Evolutionary conservation across 1,284 basidiomycete species (phyloP), one percentile per base, ranked within the genome.

Genomic region (Prillingera fragicola): DNA sequence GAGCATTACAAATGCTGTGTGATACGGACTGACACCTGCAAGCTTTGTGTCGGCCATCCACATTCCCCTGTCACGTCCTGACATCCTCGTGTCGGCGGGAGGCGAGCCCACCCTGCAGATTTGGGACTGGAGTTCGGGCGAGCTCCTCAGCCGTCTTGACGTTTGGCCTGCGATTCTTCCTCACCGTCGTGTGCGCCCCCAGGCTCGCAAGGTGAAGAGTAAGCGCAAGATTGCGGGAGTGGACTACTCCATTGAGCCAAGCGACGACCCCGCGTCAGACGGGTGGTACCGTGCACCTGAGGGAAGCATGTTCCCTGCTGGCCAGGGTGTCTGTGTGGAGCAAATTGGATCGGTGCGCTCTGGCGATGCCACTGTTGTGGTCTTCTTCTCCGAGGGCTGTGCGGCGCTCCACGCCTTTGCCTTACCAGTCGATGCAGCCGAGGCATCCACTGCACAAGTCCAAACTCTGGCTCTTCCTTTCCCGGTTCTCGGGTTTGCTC

Each of bases 1-100:
- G 53, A 57, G 80, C 73, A 9, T 8, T 7, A 13, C 19, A 56
- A 42, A 28, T 32, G 17, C 32, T 25, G 7, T 29, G 19, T 13
- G 34, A 3, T 36, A 14, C 32, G 17, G 18, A 38, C 23, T 31
- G 33, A 12, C 40, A 15, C 27, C 21, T 15, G 4, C 34, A 3
- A 91, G 88, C 67, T 91, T 84, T 54, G 80, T 92, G 23, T 87
- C 87, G 4, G 80, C 86, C 0, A 74, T 94, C 14, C 82, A 85
- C 57, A 77, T 87, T 23, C 83, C 83, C 0, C 32, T 60, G 0
- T 78, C 73, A 33, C 69, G 75, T 5, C 77, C 77, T 2, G 59
- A 70, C 0, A 57, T 71, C 2, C 73, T 95, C 24, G 73, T 94
- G 5, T 88, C 87, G 0, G 91, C 84, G 1, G 91, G 91, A n/a